Conservation (phyloP, 176 grass and related monocot genomes). For the Rhynchospora breviuscula region DNA sequence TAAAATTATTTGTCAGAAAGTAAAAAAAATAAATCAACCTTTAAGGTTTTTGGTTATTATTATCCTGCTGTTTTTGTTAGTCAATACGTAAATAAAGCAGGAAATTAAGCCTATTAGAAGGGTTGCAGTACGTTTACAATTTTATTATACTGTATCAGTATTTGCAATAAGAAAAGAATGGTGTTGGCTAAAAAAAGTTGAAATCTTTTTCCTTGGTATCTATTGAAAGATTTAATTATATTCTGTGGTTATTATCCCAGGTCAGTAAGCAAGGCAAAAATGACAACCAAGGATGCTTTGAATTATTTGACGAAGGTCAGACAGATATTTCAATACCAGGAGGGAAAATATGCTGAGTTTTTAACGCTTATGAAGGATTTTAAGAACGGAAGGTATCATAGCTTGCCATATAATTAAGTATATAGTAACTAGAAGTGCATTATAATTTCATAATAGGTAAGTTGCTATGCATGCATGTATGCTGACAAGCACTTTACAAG, state of each 20-base stretch:
- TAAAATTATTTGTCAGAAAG: too few relatives aligned
- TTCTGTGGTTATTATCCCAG: conserved; percentile 10
- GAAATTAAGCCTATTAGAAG: background rate
- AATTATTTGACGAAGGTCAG: conserved; percentile 86
- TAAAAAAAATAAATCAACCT: too few relatives aligned
- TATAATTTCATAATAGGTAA: background rate
- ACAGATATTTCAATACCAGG: conserved; percentile 94
- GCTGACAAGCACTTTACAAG: background rate
- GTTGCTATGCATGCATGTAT: background rate
- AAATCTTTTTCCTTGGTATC: background rate
- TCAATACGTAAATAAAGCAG: background rate
- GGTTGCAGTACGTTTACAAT: background rate
- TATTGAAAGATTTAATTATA: background rate
- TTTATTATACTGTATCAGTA: background rate
- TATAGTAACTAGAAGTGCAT: background rate
- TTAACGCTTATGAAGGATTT: conserved; percentile 99
- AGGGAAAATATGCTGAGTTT: conserved; percentile 96
- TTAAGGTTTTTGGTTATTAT: background rate
- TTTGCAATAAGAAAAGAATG: background rate
- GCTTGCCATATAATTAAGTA: background rate
- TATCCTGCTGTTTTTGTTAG: background rate
- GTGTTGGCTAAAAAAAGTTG: background rate
- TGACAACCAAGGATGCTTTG: conserved; percentile 88
- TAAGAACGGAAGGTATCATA: conserved; percentile 81
- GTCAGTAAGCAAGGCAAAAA: conserved; percentile 32